These are phyloP conservation scores for Beauveria brongniartii DNA, from an alignment of 2,329 filamentous ascomycete species.

Conservation along the genomic window DNA sequence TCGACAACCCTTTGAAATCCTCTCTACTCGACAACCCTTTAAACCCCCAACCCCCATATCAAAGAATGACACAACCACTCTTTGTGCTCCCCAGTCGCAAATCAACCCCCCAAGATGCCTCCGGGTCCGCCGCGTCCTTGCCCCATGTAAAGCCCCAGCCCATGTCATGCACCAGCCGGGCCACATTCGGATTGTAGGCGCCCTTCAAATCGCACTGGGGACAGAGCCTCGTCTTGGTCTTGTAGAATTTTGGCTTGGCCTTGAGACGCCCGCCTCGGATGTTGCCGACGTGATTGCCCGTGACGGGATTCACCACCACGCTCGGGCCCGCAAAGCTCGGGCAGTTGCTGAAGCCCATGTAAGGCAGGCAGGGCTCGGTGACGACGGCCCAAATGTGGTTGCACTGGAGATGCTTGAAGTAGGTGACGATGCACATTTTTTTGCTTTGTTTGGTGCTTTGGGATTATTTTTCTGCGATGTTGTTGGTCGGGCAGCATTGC, in stretches of 20 bases:
- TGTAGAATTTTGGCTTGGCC: conserved; percentile 26
- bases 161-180: conserved; percentile 38
- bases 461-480: background rate
- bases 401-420: conserved; percentile 41
- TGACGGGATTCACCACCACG: conserved; percentile 12
- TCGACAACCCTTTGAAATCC: background rate
- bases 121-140: conserved; percentile 28
- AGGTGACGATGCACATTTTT: conserved; percentile 45
- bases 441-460: background rate
- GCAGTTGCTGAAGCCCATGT: conserved; percentile 44
- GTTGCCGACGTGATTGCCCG: conserved; percentile 4
- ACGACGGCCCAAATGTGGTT: conserved; percentile 45
- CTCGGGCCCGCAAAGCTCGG: conserved; percentile 30
- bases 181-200: conserved; percentile 38
- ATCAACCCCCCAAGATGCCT: conserved; percentile 29
- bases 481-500: background rate
- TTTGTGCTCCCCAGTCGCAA: conserved; percentile 19
- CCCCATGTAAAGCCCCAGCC: conserved; percentile 40
- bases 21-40: background rate
- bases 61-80: conserved; percentile 23
- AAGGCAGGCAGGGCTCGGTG: conserved; percentile 37
- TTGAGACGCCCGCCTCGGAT: conserved; percentile 18
- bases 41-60: conserved; percentile 10
- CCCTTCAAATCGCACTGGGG: conserved; percentile 33
- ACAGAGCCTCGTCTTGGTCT: conserved; percentile 30